Conservation (phyloP, 306 rosid species). For the Aeschynomene evenia region DNA sequence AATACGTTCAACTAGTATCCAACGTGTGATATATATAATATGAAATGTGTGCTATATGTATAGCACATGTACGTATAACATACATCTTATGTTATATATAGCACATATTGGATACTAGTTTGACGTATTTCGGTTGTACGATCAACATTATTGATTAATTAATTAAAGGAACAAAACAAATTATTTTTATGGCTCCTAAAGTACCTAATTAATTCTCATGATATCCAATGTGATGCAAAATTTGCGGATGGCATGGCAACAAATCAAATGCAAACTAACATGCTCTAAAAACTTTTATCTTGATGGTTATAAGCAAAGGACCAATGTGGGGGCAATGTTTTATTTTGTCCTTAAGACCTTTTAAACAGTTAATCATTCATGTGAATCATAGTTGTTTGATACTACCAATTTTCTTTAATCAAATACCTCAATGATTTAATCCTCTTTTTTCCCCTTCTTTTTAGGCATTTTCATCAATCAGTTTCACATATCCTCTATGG, state of each 20-base stretch:
- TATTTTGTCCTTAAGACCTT: constrained; percentile 37
- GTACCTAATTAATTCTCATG: too few species aligned
- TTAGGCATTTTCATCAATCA: constrained; percentile 13
- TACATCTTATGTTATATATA: too few species aligned
- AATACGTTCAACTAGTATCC: too few species aligned
- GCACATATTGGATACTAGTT: too few species aligned
- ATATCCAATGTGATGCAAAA: constrained; percentile 15
- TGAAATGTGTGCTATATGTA: too few species aligned
- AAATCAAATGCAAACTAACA: constrained; percentile 32
- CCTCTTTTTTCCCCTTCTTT: background rate
- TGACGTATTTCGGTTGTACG: too few species aligned
- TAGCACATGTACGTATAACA: too few species aligned
- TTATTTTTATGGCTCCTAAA: too few species aligned
- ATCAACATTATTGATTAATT: too few species aligned
- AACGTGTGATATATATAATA: too few species aligned
- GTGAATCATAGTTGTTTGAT: constrained; percentile 31
- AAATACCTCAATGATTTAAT: constrained; percentile 24
- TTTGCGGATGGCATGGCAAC: constrained; percentile 20
- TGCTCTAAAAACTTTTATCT: constrained; percentile 3
- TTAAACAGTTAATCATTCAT: constrained; percentile 34
- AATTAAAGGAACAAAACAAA: too few species aligned
- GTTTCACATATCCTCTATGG: constrained; percentile 5
- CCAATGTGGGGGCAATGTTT: constrained; percentile 32
- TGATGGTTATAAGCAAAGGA: constrained; percentile 26
- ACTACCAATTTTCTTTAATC: constrained; percentile 24